Conservation (phyloP, 768 basidiomycete genomes). For the Lactarius hengduanensis region DNA sequence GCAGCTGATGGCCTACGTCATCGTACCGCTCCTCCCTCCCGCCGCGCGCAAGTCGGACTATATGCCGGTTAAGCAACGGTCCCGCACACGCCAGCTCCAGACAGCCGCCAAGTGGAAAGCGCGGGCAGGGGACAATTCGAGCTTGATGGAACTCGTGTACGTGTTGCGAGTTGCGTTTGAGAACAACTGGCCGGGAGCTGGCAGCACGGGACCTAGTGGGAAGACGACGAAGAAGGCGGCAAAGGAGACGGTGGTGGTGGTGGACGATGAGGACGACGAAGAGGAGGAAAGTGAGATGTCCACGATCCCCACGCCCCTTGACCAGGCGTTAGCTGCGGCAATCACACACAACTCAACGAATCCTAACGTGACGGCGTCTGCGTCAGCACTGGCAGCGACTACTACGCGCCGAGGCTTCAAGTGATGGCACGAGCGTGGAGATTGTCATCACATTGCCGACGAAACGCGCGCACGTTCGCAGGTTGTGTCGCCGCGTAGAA, state of each 20-base stretch:
- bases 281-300: not conserved
- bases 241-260: too few relatives aligned
- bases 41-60: constrained; percentile 1
- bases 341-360: constrained; percentile 16
- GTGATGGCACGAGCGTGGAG: constrained; percentile 1
- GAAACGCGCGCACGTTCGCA: not conserved
- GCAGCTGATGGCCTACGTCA: constrained; percentile 6
- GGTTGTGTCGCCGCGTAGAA: not conserved
- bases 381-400: not conserved
- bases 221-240: too few relatives aligned
- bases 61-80: not conserved
- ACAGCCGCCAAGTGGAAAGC: too few relatives aligned
- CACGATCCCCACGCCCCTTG: not conserved
- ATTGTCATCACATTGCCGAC: not conserved
- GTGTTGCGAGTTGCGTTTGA: too few relatives aligned
- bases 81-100: not conserved
- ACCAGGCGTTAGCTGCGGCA: constrained; percentile 8
- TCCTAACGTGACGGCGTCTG: not conserved
- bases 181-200: too few relatives aligned
- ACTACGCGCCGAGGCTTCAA: not conserved
- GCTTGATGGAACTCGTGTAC: too few relatives aligned
- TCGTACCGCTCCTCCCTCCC: constrained; percentile 5
- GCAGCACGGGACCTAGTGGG: too few relatives aligned
- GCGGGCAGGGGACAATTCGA: too few relatives aligned
- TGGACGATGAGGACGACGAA: not conserved